Evolutionary conservation across 768 basidiomycete species (phyloP).

Genomic region (Psilocybe subaeruginosa): DNA sequence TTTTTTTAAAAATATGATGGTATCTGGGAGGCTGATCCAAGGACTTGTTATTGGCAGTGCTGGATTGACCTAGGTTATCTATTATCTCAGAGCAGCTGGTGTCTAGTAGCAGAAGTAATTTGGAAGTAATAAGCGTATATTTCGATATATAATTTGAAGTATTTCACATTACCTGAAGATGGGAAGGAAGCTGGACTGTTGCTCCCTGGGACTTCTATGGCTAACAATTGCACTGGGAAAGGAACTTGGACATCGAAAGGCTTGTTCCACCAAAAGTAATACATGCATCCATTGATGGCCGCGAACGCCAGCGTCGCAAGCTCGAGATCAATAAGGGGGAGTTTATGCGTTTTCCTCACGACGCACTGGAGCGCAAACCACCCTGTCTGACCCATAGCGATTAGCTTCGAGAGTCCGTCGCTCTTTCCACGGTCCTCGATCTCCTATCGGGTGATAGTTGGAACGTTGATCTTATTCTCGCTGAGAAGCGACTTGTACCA

Average conservation of each 20-base stretch:
- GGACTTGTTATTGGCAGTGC: no score
- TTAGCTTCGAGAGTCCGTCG: conserved; percentile 32
- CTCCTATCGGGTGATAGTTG: conserved; percentile 7
- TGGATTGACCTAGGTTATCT: no score
- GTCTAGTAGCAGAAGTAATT: no score
- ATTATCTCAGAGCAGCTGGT: no score
- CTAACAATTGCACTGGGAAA: not conserved
- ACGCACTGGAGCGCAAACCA: conserved; percentile 38
- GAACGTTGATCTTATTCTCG: conserved; percentile 5
- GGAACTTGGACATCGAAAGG: conserved; percentile 17
- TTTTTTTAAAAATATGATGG: no score
- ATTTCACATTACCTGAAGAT: no score
- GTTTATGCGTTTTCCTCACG: conserved; percentile 19
- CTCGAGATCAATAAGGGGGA: conserved; percentile 32
- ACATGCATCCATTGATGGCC: conserved; percentile 29
- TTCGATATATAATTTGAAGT: no score
- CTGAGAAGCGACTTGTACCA: not conserved
- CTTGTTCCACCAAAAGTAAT: conserved; percentile 40
- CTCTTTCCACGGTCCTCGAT: conserved; percentile 30
- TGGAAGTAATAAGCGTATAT: no score
- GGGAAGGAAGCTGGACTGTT: no score
- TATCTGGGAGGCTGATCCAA: no score
- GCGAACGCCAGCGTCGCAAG: conserved; percentile 33
- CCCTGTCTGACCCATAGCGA: conserved; percentile 31
- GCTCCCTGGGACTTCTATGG: no score